Base-by-base conservation (phyloP, 2,329 filamentous ascomycete species). In the Hortaea werneckii region DNA sequence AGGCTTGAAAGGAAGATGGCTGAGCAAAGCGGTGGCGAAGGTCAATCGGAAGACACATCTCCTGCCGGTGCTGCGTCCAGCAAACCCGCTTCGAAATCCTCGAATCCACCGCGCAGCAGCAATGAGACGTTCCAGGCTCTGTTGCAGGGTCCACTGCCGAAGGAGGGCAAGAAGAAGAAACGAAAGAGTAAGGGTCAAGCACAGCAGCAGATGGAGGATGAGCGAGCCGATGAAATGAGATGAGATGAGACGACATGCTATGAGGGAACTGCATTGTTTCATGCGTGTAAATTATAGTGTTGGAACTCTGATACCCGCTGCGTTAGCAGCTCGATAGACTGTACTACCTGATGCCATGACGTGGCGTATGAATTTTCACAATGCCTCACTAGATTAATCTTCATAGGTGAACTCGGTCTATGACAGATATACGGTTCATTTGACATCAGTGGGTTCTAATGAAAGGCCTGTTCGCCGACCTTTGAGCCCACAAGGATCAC, bases 111-210 rank as follows among this genome's bases (percentile, higher is more conserved):
- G 20, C 45, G 48, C 42, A 48, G 51, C 37, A 29, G 40, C 26
- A 49, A 47, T 43, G 57, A 55, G 29, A 47, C 53, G n/a, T 57
- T 57, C 44, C 43, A 57, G 37, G 51, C 50, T 12, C 40, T 59
- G 39, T 44, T 53, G 26, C 44, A 56, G 20, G 53, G 53, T 5
- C 64, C 48, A 50, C 58, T 38, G 51, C 61, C 13, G 47, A 59
- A 44, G 57, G 49, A 44, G 12, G 20, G 29, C n/a, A 64, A 64
- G 57, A 52, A 49, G 51, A 49, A 47, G 29, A 45, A 42, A 12
- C 37, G 43, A 29, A 46, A 46, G 41, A 42, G 29, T 41, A 42
- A 42, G 20, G 37, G 34, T 8, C 13, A 46, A 43, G 37, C 26
- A 34, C 29, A 35, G 12, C 37, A 45, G 30, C 37, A 47, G 35